Percentiles rank a stretch among this genome's conserved stretches.
Evolutionary conservation across 1,139 yeast genomes (phyloP).

Genomic region (Geotrichum carabidarum): DNA sequence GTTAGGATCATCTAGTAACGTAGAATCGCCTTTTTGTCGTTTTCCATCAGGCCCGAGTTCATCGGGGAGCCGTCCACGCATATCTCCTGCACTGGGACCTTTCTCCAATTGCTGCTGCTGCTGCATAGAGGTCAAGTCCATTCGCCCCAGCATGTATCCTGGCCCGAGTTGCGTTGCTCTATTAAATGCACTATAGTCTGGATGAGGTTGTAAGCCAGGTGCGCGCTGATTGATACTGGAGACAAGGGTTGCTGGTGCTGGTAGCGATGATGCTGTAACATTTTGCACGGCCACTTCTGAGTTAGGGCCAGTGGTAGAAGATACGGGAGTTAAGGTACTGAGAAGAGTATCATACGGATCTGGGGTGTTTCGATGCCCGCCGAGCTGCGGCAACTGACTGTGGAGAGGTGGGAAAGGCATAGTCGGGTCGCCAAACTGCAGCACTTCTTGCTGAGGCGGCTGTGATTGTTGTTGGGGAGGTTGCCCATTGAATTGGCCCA

Average conservation of each 20-base stretch:
- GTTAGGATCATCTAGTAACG: too few species aligned
- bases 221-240: neutral
- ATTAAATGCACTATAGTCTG: neutral
- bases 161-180: conserved; percentile 2
- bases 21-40: too few species aligned
- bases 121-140: neutral
- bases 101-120: conserved; percentile 9
- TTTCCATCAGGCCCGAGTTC: too few species aligned
- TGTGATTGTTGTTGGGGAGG: conserved; percentile 4
- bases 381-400: conserved; percentile 12
- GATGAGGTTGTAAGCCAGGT: neutral
- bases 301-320: neutral
- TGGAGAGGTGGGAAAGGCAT: conserved; percentile 5
- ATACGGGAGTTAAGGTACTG: neutral
- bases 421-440: conserved; percentile 2
- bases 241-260: neutral
- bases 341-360: conserved; percentile 17
- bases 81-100: too few species aligned
- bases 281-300: conserved; percentile 4
- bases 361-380: conserved; percentile 6
- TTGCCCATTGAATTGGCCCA: neutral
- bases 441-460: conserved; percentile 5
- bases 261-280: neutral
- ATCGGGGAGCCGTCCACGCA: too few species aligned
- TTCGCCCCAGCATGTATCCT: neutral